Conservation (phyloP, 202 grass and related monocot genomes). For the Eragrostis tef region DNA sequence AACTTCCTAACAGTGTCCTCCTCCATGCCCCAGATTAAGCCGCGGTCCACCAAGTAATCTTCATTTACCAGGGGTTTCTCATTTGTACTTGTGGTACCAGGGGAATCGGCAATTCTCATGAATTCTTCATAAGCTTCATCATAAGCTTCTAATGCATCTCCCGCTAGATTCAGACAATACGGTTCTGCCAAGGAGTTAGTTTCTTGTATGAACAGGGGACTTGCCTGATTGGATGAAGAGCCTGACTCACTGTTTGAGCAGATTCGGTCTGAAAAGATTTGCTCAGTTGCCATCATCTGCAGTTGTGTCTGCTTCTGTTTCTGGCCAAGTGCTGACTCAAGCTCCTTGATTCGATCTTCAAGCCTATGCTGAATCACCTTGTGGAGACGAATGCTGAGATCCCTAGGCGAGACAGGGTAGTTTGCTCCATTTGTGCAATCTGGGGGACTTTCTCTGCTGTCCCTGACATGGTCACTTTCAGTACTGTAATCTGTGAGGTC, state of each 20-base stretch:
- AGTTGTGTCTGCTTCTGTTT: slow-evolving; percentile 65
- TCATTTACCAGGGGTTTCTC: slow-evolving; percentile 40
- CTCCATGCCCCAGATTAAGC: slow-evolving; percentile 64
- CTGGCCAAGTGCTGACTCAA: slow-evolving; percentile 68
- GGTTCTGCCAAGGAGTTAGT: slow-evolving; percentile 51
- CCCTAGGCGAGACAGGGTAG: slow-evolving; percentile 75
- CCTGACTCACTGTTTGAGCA: slow-evolving; percentile 75
- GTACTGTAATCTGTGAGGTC: slow-evolving; percentile 49
- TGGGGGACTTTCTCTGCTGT: slow-evolving; percentile 61
- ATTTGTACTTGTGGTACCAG: slow-evolving; percentile 50
- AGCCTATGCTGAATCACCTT: slow-evolving; percentile 78
- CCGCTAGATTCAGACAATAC: slow-evolving; percentile 74
- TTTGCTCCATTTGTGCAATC: slow-evolving; percentile 48
- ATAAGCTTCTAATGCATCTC: slow-evolving; percentile 81
- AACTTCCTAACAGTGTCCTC: slow-evolving; percentile 36
- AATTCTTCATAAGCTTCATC: slow-evolving; percentile 91
- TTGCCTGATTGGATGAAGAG: slow-evolving; percentile 72
- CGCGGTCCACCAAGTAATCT: slow-evolving; percentile 51
- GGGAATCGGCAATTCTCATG: slow-evolving; percentile 55
- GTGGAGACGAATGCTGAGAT: slow-evolving; percentile 84
- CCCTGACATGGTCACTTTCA: slow-evolving; percentile 54
- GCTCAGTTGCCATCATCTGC: slow-evolving; percentile 57
- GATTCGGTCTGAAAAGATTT: slow-evolving; percentile 57
- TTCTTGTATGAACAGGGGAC: slow-evolving; percentile 57
- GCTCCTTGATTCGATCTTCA: slow-evolving; percentile 81